Evolutionary conservation across 2,329 filamentous ascomycete species (phyloP), one percentile per base, ranked within the genome.

Genomic region (Thermothelomyces thermophilus): DNA sequence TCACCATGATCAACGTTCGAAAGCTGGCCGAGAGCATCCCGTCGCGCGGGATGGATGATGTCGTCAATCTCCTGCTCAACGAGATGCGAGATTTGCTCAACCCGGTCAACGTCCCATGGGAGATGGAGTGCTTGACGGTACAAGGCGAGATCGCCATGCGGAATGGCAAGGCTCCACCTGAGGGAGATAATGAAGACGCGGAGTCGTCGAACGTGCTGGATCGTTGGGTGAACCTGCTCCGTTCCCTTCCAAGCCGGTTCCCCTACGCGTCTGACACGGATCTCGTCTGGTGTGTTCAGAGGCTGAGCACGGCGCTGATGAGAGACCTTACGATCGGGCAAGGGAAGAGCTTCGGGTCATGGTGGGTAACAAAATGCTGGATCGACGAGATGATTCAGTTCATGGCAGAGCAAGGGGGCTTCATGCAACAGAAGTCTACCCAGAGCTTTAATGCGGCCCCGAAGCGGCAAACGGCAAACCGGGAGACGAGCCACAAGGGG

Each of bases 321-420:
- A 78, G 88, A 48, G 89, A 94, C 60, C 78, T 94, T 50, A 93
- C 87, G 0, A 82, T 93, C 44, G 76, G 81, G 35, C 83, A 86
- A 56, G 86, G 85, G 16, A 82, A 84, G 63, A 90, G 86, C 62
- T 94, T 91, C 62, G 85, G 87, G n/a, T 84, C 86, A 5, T 94
- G 89, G 89, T 93, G 87, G 87, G 87, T 96, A 51, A 90, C 90
- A 3, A 95, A 96, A 66, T 90, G 91, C 51, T 97, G 91, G 76
- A 80, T 96, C 46, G 90, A 96, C 62, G 91, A 97, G 70, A 94
- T 95, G 87, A 82, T 90, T 43, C 77, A 86, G 50, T 96, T 94
- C 77, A 74, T 95, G 58, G 89, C 88, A 0, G 89, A 94, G 61
- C 84, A 90, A 60, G 91, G 90, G 44, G 91, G 91, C 0, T 96